Evolutionary conservation across 306 rosid species (phyloP).

Genomic region (Clitoria ternatea): DNA sequence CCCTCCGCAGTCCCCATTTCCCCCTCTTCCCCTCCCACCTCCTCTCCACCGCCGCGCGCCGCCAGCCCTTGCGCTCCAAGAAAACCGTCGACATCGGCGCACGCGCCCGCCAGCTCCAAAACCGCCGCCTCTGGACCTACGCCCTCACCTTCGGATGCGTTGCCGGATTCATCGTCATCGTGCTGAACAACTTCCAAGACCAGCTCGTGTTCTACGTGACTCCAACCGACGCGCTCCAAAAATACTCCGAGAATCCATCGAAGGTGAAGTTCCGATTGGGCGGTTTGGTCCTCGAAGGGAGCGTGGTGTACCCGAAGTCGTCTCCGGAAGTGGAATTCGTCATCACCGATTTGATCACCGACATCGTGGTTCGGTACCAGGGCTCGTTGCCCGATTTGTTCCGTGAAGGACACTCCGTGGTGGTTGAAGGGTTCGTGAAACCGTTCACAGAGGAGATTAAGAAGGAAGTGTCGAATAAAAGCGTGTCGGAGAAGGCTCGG

Average conservation of each 20-base stretch:
- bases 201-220: constrained; percentile 81
- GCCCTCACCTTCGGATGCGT: constrained; percentile 59
- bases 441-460: constrained; percentile 69
- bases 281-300: constrained; percentile 89
- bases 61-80: constrained; percentile 45
- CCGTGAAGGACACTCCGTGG: constrained; percentile 89
- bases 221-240: constrained; percentile 71
- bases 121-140: constrained; percentile 85
- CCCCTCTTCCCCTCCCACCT: constrained; percentile 35
- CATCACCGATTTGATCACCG: constrained; percentile 79
- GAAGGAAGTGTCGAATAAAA: constrained; percentile 43
- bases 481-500: constrained; percentile 72
- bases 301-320: constrained; percentile 67
- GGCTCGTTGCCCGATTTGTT: constrained; percentile 89
- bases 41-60: constrained; percentile 64
- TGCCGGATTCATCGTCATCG: constrained; percentile 81
- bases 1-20: neutral
- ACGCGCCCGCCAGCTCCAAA: constrained; percentile 87
- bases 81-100: constrained; percentile 64
- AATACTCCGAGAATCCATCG: constrained; percentile 51
- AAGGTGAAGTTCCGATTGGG: constrained; percentile 84
- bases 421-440: constrained; percentile 82
- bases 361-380: constrained; percentile 66
- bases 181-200: constrained; percentile 73
- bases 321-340: constrained; percentile 82